A percentile compares a stretch with the other conserved stretches of the same genome.
These are phyloP conservation scores for Oryza rufipogon DNA, from an alignment of 176 grass and related monocot species.

Conservation along the genomic window DNA sequence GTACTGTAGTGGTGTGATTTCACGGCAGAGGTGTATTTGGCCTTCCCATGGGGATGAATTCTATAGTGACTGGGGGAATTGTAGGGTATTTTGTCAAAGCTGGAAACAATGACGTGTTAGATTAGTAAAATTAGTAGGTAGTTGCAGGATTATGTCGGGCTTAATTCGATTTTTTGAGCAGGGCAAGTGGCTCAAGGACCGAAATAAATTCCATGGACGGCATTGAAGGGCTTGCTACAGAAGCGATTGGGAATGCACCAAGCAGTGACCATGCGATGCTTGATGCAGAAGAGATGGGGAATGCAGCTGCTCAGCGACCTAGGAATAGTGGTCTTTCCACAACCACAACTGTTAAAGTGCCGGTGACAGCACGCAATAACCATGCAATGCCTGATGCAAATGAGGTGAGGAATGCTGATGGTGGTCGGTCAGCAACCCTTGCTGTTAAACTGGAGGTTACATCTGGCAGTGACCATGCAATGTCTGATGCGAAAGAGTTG, in stretches of 20 bases:
- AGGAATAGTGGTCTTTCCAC: conserved; percentile 20
- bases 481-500: conserved; percentile 27
- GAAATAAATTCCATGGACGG: conserved; percentile 4
- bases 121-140: conserved; percentile 13
- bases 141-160: not conserved
- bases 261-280: conserved; percentile 32
- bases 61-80: not conserved
- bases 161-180: conserved; percentile 22
- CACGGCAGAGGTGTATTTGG: not conserved
- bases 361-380: not conserved
- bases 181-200: conserved; percentile 17
- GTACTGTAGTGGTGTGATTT: conserved; percentile 29
- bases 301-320: not conserved
- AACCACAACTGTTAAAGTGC: conserved; percentile 8
- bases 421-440: not conserved
- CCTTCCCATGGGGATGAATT: not conserved
- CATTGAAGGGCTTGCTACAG: conserved; percentile 36
- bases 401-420: not conserved
- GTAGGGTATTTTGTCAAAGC: not conserved
- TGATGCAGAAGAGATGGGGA: conserved; percentile 20
- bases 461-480: not conserved
- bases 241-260: conserved; percentile 23
- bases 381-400: not conserved
- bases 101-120: not conserved
- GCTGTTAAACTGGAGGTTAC: not conserved